Evolutionary conservation across 495 filamentous ascomycete species (phyloP).

Genomic region (Penicillium silybi): DNA sequence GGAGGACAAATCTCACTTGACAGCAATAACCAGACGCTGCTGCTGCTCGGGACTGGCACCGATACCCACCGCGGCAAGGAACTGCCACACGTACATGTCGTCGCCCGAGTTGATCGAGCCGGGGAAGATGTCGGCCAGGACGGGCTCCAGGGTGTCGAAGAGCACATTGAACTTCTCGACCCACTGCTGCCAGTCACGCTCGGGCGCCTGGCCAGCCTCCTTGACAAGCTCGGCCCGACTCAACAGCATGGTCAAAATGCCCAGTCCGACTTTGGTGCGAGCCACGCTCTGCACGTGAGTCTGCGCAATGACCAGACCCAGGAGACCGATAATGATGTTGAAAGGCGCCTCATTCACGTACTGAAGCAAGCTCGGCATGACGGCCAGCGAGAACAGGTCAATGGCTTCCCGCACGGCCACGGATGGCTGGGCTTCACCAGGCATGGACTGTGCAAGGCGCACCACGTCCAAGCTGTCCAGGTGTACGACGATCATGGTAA

Average conservation of each 20-base stretch:
- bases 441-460: slow-evolving; percentile 64
- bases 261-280: slow-evolving; percentile 78
- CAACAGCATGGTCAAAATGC: slow-evolving; percentile 90
- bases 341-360: slow-evolving; percentile 89
- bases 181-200: slow-evolving; percentile 81
- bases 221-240: slow-evolving; percentile 91
- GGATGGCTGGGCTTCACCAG: slow-evolving; percentile 65
- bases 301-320: slow-evolving; percentile 78
- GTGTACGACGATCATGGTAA: slow-evolving; percentile 94
- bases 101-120: slow-evolving; percentile 74
- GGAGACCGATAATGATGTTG: slow-evolving; percentile 80
- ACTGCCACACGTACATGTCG: slow-evolving; percentile 97
- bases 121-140: slow-evolving; percentile 80
- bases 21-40: slow-evolving; percentile 85
- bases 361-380: slow-evolving; percentile 84
- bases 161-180: slow-evolving; percentile 74
- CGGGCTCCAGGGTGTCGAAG: slow-evolving; percentile 82
- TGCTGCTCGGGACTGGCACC: slow-evolving; percentile 91
- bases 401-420: slow-evolving; percentile 78
- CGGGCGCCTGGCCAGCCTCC: slow-evolving; percentile 62
- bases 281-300: slow-evolving; percentile 74
- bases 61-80: slow-evolving; percentile 89
- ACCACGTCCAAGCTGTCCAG: slow-evolving; percentile 90
- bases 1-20: slow-evolving; percentile 61
- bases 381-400: slow-evolving; percentile 79